Evolutionary conservation across 495 filamentous ascomycete species (phyloP).

Genomic region (Friedmanniomyces simplex): DNA sequence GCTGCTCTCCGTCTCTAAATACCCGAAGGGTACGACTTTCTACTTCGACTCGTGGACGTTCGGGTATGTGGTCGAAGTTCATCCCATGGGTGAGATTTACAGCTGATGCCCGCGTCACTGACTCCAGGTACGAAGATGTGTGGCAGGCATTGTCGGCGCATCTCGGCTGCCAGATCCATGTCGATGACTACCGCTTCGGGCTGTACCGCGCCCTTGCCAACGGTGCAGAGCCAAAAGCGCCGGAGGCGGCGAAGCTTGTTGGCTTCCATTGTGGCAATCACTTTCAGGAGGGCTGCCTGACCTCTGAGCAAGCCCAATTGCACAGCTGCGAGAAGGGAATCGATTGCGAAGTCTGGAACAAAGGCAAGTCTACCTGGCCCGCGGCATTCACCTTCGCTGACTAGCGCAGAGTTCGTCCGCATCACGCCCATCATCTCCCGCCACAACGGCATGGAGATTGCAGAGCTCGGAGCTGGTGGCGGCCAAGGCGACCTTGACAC

Average conservation of each 20-base stretch:
- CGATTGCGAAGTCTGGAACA: conserved; percentile 47
- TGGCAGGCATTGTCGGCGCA: conserved; percentile 72
- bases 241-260: conserved; percentile 56
- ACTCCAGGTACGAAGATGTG: conserved; percentile 52
- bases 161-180: conserved; percentile 63
- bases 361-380: conserved; percentile 9
- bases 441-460: conserved; percentile 47
- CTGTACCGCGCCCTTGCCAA: conserved; percentile 58
- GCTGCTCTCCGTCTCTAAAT: conserved; percentile 53
- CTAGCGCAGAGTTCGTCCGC: conserved; percentile 44
- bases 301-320: conserved; percentile 54
- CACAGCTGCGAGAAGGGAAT: conserved; percentile 79
- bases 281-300: conserved; percentile 59
- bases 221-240: conserved; percentile 22
- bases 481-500: conserved; percentile 66
- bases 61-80: conserved; percentile 38
- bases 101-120: background rate
- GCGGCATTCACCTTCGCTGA: background rate
- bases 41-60: conserved; percentile 90
- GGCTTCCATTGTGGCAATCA: conserved; percentile 72
- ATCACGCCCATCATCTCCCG: conserved; percentile 67
- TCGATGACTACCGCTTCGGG: conserved; percentile 67
- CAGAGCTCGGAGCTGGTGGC: conserved; percentile 67
- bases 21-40: conserved; percentile 68
- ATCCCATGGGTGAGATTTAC: background rate